A percentile compares a stretch with the other conserved stretches of the same genome.
phyloP scores from a whole-genome alignment of 192 early-diverging fungal species.

The Podila verticillata region DNA sequence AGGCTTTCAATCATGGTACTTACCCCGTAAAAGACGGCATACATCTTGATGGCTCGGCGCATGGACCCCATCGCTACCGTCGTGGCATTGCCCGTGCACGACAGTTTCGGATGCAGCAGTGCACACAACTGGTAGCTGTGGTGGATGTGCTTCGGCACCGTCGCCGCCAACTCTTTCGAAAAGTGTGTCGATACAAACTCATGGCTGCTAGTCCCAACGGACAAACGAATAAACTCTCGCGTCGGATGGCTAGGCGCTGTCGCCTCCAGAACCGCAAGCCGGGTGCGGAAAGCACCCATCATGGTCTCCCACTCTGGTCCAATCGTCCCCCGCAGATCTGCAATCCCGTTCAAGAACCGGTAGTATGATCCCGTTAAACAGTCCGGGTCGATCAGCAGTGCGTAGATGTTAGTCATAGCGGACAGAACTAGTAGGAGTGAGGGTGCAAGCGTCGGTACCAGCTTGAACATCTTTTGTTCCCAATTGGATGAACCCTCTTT shows the following conservation, averaged over 20 bases:
- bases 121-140: conserved; percentile 68
- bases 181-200: conserved; percentile 62
- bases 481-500: conserved; percentile 11
- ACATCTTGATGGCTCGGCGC: conserved; percentile 66
- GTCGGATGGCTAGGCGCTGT: conserved; percentile 17
- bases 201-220: conserved; percentile 57
- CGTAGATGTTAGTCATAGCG: conserved; percentile 57
- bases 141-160: conserved; percentile 51
- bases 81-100: conserved; percentile 56
- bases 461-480: conserved; percentile 58
- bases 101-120: conserved; percentile 66
- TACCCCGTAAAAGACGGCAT: conserved; percentile 69
- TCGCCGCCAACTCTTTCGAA: conserved; percentile 58
- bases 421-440: conserved; percentile 57
- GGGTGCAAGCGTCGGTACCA: conserved; percentile 43
- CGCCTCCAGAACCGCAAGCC: conserved; percentile 14
- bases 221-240: conserved; percentile 46
- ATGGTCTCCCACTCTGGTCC: conserved; percentile 54
- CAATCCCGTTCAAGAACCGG: conserved; percentile 59
- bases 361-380: conserved; percentile 67
- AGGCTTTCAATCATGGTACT: not conserved
- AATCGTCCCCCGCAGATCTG: conserved; percentile 52
- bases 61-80: conserved; percentile 55
- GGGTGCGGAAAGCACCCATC: conserved; percentile 28
- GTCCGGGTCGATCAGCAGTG: conserved; percentile 63